A percentile compares a stretch with the other conserved stretches of the same genome.
Conservation (phyloP, 2,329 filamentous ascomycete species). For the Aspergillus sp. region DNA sequence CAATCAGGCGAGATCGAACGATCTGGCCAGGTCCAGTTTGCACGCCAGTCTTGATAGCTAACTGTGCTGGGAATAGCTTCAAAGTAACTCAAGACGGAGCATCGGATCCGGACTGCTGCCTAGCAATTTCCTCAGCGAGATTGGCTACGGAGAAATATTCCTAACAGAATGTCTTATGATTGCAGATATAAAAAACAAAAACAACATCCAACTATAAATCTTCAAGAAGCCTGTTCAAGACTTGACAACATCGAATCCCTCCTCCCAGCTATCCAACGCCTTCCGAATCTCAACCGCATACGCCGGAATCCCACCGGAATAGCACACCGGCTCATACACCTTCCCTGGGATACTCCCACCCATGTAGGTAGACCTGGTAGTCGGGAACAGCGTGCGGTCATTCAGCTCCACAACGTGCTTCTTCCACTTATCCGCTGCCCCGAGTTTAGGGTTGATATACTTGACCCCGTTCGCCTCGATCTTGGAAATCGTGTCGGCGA, state of each 20-base stretch:
- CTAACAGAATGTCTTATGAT: no score
- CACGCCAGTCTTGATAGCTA: no score
- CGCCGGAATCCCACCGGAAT: constrained; percentile 18
- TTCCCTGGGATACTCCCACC: constrained; percentile 58
- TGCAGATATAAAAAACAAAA: no score
- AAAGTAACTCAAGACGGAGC: no score
- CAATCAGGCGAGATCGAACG: no score
- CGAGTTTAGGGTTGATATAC: constrained; percentile 51
- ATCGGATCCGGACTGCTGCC: no score
- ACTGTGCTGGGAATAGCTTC: no score
- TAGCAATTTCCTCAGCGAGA: no score
- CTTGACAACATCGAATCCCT: constrained; percentile 4
- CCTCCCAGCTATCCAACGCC: constrained; percentile 6
- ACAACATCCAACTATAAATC: no score
- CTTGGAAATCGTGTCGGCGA: constrained; percentile 43
- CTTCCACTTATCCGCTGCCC: constrained; percentile 53
- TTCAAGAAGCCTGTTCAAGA: neutral
- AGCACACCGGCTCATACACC: constrained; percentile 53
- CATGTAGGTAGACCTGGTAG: constrained; percentile 55
- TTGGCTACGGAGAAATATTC: no score
- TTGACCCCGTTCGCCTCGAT: constrained; percentile 49
- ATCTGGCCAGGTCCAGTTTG: no score
- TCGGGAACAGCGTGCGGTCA: constrained; percentile 51
- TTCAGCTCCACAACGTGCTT: constrained; percentile 48
- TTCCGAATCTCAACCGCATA: constrained; percentile 19